A percentile compares a stretch with the other conserved stretches of the same genome.
These are phyloP conservation scores for Acanthochlamys bracteata DNA, from an alignment of 106 monocot genomes.

Conservation along the genomic window DNA sequence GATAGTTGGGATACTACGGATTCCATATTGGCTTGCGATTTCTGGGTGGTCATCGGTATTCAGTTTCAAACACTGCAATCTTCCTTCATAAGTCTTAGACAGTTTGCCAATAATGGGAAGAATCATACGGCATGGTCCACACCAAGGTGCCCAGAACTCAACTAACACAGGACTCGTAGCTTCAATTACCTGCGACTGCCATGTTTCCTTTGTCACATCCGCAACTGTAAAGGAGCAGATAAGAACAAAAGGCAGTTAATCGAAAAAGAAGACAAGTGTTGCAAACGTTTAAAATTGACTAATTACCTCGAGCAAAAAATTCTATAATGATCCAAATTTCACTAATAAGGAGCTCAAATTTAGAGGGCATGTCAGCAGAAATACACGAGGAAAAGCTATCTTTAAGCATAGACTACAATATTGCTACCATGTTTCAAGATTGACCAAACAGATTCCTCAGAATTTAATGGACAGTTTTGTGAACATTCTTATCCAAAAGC, in stretches of 20 bases:
- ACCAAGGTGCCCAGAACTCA: conserved; percentile 80
- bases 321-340: too few relatives aligned
- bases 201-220: conserved; percentile 48
- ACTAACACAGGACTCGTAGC: conserved; percentile 43
- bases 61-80: conserved; percentile 52
- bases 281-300: too few relatives aligned
- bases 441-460: too few relatives aligned
- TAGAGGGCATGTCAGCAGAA: too few relatives aligned
- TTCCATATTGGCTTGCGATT: conserved; percentile 51
- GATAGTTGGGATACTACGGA: conserved; percentile 68
- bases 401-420: too few relatives aligned
- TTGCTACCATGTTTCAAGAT: too few relatives aligned
- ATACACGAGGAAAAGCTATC: too few relatives aligned
- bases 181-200: conserved; percentile 47
- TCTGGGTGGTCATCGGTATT: conserved; percentile 58
- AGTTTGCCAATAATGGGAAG: conserved; percentile 45
- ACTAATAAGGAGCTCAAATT: too few relatives aligned
- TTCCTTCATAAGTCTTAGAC: conserved; percentile 50
- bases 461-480: too few relatives aligned
- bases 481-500: too few relatives aligned
- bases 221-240: conserved; percentile 27
- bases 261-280: too few relatives aligned
- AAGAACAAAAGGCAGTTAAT: not conserved
- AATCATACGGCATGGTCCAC: conserved; percentile 60
- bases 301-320: too few relatives aligned